Percentiles rank a stretch among this genome's conserved stretches.
Evolutionary conservation across 2,329 filamentous ascomycete genomes (phyloP).

Genomic region (Aureobasidium melanogenum): DNA sequence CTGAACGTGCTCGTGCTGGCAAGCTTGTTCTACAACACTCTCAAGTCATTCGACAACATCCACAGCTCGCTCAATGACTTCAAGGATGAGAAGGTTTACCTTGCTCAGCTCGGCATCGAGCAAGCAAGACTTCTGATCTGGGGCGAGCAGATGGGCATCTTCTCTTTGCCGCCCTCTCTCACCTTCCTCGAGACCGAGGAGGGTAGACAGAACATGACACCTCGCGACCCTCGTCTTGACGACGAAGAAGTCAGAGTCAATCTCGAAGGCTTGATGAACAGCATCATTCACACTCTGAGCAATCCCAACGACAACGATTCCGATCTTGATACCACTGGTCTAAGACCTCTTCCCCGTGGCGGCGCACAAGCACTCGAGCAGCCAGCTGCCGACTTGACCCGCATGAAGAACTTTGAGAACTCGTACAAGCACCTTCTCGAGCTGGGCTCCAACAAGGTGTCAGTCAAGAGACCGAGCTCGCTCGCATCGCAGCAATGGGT

Average conservation of each 20-base stretch:
- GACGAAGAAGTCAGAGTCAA: slow-evolving; percentile 28
- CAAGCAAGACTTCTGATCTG: slow-evolving; percentile 40
- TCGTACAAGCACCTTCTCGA: slow-evolving; percentile 36
- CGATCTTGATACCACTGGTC: slow-evolving; percentile 34
- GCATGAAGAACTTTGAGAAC: slow-evolving; percentile 38
- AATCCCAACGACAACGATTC: slow-evolving; percentile 29
- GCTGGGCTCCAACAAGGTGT: slow-evolving; percentile 23
- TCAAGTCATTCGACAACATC: slow-evolving; percentile 39
- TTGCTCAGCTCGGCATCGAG: slow-evolving; percentile 37
- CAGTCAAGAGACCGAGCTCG: slow-evolving; percentile 19
- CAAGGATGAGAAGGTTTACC: slow-evolving; percentile 34
- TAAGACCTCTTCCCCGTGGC: slow-evolving; percentile 36
- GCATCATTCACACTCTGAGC: slow-evolving; percentile 34
- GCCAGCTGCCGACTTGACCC: slow-evolving; percentile 34
- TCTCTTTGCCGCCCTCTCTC: slow-evolving; percentile 35
- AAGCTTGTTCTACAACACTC: slow-evolving; percentile 38
- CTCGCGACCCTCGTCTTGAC: slow-evolving; percentile 34
- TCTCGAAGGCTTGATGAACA: slow-evolving; percentile 32
- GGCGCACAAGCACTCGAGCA: slow-evolving; percentile 24
- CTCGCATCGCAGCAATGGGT: slow-evolving; percentile 28
- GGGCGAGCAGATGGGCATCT: slow-evolving; percentile 38
- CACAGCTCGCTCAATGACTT: slow-evolving; percentile 35
- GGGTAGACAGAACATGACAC: slow-evolving; percentile 35
- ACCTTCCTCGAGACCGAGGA: slow-evolving; percentile 35
- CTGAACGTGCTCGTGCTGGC: slow-evolving; percentile 35